A percentile compares a stretch with the other conserved stretches of the same genome.
Conservation (phyloP, 306 rosid genomes). For the Castanospermum australe region DNA sequence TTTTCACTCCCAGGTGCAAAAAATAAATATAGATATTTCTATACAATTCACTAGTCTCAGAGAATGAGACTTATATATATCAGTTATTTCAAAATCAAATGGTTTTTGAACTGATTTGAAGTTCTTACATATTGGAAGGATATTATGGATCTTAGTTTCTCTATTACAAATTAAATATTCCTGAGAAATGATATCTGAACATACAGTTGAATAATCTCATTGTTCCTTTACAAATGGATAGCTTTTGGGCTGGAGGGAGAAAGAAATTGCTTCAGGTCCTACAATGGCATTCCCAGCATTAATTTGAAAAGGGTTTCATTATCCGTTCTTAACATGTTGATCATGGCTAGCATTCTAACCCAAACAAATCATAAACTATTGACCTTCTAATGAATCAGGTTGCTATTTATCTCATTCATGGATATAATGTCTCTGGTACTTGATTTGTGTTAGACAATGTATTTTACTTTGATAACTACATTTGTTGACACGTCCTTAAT, state of each 20-base stretch:
- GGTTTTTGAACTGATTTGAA: conserved; percentile 1
- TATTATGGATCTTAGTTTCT: conserved; percentile 9
- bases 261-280: background rate
- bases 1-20: background rate
- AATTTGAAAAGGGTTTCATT: background rate
- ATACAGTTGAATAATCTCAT: background rate
- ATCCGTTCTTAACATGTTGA: background rate
- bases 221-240: background rate
- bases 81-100: background rate
- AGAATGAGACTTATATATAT: background rate
- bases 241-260: background rate
- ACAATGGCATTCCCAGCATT: background rate
- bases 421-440: conserved; percentile 1
- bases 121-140: background rate
- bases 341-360: conserved; percentile 7
- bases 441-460: background rate
- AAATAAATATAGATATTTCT: conserved; percentile 7
- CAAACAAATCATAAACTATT: background rate
- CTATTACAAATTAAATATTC: background rate
- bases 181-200: background rate
- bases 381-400: conserved; percentile 9
- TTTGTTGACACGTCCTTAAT: conserved; percentile 33
- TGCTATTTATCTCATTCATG: conserved; percentile 8
- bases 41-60: background rate
- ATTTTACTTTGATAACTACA: conserved; percentile 11